Evolutionary conservation across 2,329 filamentous ascomycete genomes (phyloP).

Genomic region (Fusarium sp.): DNA sequence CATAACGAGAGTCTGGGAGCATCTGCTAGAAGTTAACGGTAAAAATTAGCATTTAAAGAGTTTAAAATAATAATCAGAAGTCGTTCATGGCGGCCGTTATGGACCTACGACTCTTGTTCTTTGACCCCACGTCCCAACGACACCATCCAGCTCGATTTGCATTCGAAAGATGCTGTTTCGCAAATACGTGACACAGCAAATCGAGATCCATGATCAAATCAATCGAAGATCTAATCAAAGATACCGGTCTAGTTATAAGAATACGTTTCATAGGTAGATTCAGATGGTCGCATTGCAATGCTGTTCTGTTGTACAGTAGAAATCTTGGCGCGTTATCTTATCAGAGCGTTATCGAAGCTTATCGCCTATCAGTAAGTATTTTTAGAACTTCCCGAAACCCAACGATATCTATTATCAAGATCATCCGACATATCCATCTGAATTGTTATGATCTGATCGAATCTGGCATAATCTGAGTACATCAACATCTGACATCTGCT

Average conservation of each 20-base stretch:
- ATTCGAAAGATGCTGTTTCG: fast-evolving
- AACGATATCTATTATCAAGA: not conserved
- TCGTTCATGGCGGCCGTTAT: not conserved
- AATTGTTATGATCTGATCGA: not conserved
- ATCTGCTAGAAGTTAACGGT: fast-evolving
- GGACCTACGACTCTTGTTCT: fast-evolving
- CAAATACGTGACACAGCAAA: fast-evolving
- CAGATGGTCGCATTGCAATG: not conserved
- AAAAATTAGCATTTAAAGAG: too few relatives aligned
- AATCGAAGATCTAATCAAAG: too few relatives aligned
- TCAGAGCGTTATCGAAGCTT: fast-evolving
- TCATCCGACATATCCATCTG: not conserved
- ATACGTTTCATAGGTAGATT: not conserved
- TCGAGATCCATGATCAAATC: fast-evolving
- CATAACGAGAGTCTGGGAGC: not conserved
- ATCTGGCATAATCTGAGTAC: constrained; percentile 1
- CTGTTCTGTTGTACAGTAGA: fast-evolving
- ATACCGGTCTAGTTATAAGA: too few relatives aligned
- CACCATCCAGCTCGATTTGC: fast-evolving
- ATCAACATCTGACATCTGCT: not conserved
- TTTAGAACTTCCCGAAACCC: not conserved
- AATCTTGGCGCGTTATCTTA: not conserved
- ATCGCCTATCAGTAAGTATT: not conserved
- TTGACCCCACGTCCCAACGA: fast-evolving
- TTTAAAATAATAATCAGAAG: fast-evolving